Evolutionary conservation across 768 basidiomycete species (phyloP).

Genomic region (Podaxis carcinomalis): DNA sequence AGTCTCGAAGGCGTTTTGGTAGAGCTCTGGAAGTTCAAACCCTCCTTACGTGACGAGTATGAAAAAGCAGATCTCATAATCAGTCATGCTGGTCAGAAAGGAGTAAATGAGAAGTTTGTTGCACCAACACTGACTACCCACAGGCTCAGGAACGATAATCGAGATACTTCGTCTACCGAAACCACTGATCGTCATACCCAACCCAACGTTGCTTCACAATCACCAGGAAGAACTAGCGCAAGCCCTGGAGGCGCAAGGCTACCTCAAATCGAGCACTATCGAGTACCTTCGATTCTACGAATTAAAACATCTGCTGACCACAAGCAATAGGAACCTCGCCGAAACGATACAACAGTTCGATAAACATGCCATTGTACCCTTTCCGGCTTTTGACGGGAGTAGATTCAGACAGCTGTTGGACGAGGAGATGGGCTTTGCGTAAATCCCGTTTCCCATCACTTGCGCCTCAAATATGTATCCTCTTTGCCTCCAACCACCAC

Average conservation of each 20-base stretch:
- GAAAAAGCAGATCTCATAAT: constrained; percentile 73
- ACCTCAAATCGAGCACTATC: constrained; percentile 55
- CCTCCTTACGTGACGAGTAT: constrained; percentile 64
- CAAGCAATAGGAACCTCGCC: constrained; percentile 44
- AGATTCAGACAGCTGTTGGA: constrained; percentile 68
- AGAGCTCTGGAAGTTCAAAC: constrained; percentile 71
- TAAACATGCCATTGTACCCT: constrained; percentile 40
- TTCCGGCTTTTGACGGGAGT: constrained; percentile 65
- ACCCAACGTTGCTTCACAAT: constrained; percentile 83
- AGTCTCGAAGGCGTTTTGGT: constrained; percentile 44
- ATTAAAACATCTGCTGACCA: background rate
- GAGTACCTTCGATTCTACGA: constrained; percentile 39
- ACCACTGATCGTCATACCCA: constrained; percentile 84
- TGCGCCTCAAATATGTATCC: constrained; percentile 4
- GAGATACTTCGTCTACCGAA: constrained; percentile 76
- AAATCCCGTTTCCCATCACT: constrained; percentile 8
- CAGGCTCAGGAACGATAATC: constrained; percentile 93
- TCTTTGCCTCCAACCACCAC: constrained; percentile 11
- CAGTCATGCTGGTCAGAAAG: constrained; percentile 82
- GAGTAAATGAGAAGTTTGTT: background rate
- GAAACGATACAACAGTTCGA: constrained; percentile 49
- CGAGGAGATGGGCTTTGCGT: constrained; percentile 69
- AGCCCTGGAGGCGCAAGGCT: constrained; percentile 51
- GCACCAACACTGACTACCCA: background rate
- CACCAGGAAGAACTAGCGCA: constrained; percentile 89